These are phyloP conservation scores for Eucalyptus marginata DNA, from an alignment of 345 rosid species.

Conservation along the genomic window DNA sequence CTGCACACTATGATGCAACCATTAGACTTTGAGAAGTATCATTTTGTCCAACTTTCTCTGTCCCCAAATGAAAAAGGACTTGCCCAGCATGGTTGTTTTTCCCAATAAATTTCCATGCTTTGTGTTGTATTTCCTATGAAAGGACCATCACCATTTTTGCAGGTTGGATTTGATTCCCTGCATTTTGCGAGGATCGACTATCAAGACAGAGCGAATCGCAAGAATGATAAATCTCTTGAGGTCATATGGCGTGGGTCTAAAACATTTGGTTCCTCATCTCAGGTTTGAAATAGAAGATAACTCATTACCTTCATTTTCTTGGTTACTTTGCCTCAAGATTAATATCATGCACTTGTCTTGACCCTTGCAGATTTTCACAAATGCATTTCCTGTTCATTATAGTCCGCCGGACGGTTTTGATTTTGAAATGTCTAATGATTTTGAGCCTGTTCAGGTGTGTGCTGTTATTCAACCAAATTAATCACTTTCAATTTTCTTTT, in stretches of 20 bases:
- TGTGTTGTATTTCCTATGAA: neutral
- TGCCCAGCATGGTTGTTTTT: neutral
- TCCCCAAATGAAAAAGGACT: neutral
- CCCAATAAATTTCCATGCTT: neutral
- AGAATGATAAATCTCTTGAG: constrained; percentile 51
- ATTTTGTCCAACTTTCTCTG: neutral
- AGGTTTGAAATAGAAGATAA: constrained; percentile 20
- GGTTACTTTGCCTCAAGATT: neutral
- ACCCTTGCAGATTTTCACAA: constrained; percentile 55
- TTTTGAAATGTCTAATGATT: constrained; percentile 47
- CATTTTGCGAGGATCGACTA: constrained; percentile 91
- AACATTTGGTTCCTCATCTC: constrained; percentile 73
- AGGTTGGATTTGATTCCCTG: constrained; percentile 78
- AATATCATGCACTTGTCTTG: neutral
- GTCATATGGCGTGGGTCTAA: constrained; percentile 86
- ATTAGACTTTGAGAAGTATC: neutral
- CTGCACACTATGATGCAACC: neutral
- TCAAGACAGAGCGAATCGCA: constrained; percentile 75
- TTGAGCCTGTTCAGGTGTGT: constrained; percentile 62
- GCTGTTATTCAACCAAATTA: neutral
- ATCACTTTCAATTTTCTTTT: neutral
- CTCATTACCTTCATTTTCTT: neutral
- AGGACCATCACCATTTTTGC: neutral
- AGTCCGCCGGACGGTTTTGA: constrained; percentile 66
- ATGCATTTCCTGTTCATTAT: constrained; percentile 65